Evolutionary conservation across 2,329 filamentous ascomycete genomes (phyloP).

Genomic region (Pleoardoris graminearum): DNA sequence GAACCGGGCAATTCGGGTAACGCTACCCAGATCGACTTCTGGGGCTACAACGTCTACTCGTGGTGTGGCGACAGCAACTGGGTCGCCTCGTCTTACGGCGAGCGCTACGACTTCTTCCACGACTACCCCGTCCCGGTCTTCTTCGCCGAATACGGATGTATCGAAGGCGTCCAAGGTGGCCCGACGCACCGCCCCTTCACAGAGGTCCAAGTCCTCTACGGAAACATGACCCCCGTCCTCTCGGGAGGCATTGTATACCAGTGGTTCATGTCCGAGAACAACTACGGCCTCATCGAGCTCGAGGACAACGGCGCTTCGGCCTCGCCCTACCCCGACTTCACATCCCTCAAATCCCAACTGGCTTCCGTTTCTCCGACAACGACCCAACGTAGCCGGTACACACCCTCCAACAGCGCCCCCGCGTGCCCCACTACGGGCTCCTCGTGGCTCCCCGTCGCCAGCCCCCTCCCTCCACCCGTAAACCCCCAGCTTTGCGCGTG

Average conservation of each 20-base stretch:
- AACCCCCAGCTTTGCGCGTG: slow-evolving; percentile 80
- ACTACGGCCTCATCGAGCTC: slow-evolving; percentile 79
- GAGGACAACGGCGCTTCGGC: slow-evolving; percentile 59
- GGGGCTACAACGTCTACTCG: slow-evolving; percentile 99
- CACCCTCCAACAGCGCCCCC: slow-evolving; percentile 67
- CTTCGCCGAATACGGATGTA: slow-evolving; percentile 99
- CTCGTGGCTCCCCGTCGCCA: slow-evolving; percentile 69
- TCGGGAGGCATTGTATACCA: slow-evolving; percentile 98
- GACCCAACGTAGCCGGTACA: slow-evolving; percentile 69
- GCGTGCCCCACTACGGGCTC: slow-evolving; percentile 69
- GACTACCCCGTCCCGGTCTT: slow-evolving; percentile 93
- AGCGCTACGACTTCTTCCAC: slow-evolving; percentile 81
- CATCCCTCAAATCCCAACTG: slow-evolving; percentile 70
- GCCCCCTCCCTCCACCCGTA: slow-evolving; percentile 78
- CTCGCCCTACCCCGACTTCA: slow-evolving; percentile 72
- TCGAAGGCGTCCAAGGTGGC: slow-evolving; percentile 49
- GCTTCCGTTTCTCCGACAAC: slow-evolving; percentile 66
- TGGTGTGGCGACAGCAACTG: slow-evolving; percentile 91
- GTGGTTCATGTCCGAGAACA: slow-evolving; percentile 89
- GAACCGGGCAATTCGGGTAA: slow-evolving; percentile 53
- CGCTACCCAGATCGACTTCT: slow-evolving; percentile 80
- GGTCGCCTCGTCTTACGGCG: slow-evolving; percentile 73
- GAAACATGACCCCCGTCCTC: slow-evolving; percentile 84
- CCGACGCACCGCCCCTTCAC: slow-evolving; percentile 73
- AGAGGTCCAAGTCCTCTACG: slow-evolving; percentile 82